phyloP scores from a whole-genome alignment of 2,329 filamentous ascomycete species.

The Pestalotiopsis sp. region DNA sequence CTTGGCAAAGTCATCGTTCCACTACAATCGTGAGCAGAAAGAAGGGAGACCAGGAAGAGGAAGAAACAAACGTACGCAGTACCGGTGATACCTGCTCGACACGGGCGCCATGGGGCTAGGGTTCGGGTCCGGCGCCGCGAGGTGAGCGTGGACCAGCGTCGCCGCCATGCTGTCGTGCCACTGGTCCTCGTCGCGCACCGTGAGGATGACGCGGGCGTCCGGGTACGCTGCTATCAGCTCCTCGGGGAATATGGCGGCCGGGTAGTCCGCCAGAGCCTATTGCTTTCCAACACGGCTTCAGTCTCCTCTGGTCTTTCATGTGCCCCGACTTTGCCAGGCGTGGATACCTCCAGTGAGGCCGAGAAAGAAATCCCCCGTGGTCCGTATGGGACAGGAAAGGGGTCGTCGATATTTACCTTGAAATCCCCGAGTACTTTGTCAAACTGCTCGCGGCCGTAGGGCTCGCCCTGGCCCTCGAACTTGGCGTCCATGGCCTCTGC shows the following conservation, averaged over 20 bases:
- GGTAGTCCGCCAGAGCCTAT: conserved; percentile 29
- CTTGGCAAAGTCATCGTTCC: conserved; percentile 26
- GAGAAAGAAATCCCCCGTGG: no score
- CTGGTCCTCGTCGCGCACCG: conserved; percentile 56
- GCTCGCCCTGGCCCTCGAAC: conserved; percentile 24
- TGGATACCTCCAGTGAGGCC: background rate
- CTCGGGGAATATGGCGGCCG: conserved; percentile 44
- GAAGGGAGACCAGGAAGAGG: no score
- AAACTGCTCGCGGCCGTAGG: conserved; percentile 30
- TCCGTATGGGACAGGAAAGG: background rate
- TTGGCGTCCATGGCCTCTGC: conserved; percentile 33
- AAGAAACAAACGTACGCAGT: conserved; percentile 19
- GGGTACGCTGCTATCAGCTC: conserved; percentile 64
- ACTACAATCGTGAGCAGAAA: conserved; percentile 12
- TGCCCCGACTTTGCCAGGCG: background rate
- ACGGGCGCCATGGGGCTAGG: conserved; percentile 24
- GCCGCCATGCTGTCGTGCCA: conserved; percentile 51
- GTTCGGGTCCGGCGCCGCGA: conserved; percentile 13
- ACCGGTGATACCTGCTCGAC: conserved; percentile 23
- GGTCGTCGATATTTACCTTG: conserved; percentile 19
- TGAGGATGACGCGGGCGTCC: conserved; percentile 61
- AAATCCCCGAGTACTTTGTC: conserved; percentile 34
- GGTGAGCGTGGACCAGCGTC: conserved; percentile 25
- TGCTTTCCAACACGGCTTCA: background rate
- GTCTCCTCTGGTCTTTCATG: background rate